These are phyloP conservation scores for Cyberlindnera xylosilytica DNA, from an alignment of 805 yeast species.

Conservation along the genomic window DNA sequence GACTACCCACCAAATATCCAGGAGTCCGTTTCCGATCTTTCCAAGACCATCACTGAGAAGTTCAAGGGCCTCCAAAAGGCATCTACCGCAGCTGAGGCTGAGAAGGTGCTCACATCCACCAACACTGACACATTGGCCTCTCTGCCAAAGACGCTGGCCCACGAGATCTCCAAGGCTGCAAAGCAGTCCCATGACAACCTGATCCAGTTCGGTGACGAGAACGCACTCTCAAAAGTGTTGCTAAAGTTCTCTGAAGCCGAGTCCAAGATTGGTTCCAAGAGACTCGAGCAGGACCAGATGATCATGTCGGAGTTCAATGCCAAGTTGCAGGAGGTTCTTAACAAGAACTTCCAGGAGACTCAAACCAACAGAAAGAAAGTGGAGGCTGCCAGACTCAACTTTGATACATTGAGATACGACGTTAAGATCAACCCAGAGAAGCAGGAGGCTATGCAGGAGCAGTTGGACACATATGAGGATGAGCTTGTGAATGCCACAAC, in stretches of 20 bases:
- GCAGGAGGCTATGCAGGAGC: conserved; percentile 35
- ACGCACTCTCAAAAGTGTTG: conserved; percentile 23
- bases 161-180: conserved; percentile 61
- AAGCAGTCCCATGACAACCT: conserved; percentile 46
- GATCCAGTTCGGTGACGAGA: conserved; percentile 29
- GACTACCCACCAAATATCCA: conserved; percentile 80
- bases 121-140: conserved; percentile 27
- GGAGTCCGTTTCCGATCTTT: conserved; percentile 63
- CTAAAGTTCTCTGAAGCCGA: conserved; percentile 54
- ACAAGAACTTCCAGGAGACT: conserved; percentile 59
- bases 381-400: conserved; percentile 63
- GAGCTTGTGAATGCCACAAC: conserved; percentile 78
- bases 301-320: conserved; percentile 58
- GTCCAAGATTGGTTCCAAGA: conserved; percentile 60
- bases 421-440: conserved; percentile 30
- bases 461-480: conserved; percentile 53
- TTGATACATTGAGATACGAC: conserved; percentile 68
- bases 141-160: conserved; percentile 67
- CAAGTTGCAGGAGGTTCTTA: conserved; percentile 49
- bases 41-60: conserved; percentile 52
- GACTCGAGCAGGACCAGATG: conserved; percentile 66
- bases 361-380: conserved; percentile 62
- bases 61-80: conserved; percentile 60
- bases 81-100: conserved; percentile 65
- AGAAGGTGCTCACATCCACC: conserved; percentile 43